phyloP scores from a whole-genome alignment of 129 eudicot genomes.

The Escallonia rubra region DNA sequence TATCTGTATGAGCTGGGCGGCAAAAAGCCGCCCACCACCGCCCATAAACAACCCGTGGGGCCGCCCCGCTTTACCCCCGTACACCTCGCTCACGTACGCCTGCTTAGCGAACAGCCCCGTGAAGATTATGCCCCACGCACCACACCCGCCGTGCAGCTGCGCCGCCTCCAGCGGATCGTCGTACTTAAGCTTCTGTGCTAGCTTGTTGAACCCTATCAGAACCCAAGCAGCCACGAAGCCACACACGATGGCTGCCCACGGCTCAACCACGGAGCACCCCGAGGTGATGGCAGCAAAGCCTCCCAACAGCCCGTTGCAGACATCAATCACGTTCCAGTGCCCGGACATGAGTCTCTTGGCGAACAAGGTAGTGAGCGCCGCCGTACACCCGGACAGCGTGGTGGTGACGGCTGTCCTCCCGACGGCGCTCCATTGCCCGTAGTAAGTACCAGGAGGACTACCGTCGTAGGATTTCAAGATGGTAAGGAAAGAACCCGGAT shows the following conservation, averaged over 20 bases:
- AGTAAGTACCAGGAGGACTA: slow-evolving; percentile 11
- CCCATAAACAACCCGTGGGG: slow-evolving; percentile 67
- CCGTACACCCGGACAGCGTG: slow-evolving; percentile 69
- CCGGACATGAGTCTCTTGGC: slow-evolving; percentile 55
- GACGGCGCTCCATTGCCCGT: slow-evolving; percentile 69
- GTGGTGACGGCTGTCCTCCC: slow-evolving; percentile 80
- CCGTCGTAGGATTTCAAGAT: slow-evolving; percentile 36
- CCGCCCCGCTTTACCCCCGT: slow-evolving; percentile 34
- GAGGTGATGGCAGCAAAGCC: slow-evolving; percentile 78
- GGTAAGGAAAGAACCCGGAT: slow-evolving; percentile 63
- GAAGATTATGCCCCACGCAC: slow-evolving; percentile 66
- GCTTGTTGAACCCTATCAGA: slow-evolving; percentile 44
- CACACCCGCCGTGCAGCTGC: slow-evolving; percentile 67
- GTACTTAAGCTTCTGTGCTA: slow-evolving; percentile 45
- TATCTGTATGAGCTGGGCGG: slow-evolving; percentile 52
- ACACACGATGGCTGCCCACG: slow-evolving; percentile 69
- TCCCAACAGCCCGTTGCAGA: slow-evolving; percentile 62
- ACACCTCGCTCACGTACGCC: slow-evolving; percentile 45
- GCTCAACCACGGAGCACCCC: slow-evolving; percentile 67
- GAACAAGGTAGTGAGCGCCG: slow-evolving; percentile 57
- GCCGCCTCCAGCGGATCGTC: slow-evolving; percentile 78
- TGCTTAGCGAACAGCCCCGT: slow-evolving; percentile 55
- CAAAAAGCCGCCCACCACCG: slow-evolving; percentile 55
- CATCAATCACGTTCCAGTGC: slow-evolving; percentile 66
- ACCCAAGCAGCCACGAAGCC: slow-evolving; percentile 79